These are phyloP conservation scores for Neurospora crassa DNA, from an alignment of 2,329 filamentous ascomycete genomes.

Conservation along the genomic window DNA sequence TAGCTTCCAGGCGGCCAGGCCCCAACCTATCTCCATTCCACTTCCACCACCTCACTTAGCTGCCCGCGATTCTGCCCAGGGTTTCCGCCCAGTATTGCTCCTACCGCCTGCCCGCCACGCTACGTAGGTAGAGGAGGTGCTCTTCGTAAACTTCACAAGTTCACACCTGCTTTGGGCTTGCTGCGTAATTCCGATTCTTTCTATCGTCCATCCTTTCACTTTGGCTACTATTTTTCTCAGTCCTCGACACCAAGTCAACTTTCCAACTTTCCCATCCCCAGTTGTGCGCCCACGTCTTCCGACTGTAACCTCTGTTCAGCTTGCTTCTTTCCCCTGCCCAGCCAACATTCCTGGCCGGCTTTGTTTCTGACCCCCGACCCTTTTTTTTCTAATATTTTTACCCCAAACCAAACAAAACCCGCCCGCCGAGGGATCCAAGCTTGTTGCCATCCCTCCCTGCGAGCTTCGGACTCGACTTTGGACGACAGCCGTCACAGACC, in stretches of 20 bases:
- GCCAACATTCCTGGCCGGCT: not conserved
- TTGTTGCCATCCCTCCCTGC: not conserved
- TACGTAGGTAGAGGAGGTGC: not conserved
- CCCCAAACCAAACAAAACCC: not conserved
- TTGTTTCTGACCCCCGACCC: slow-evolving; percentile 2
- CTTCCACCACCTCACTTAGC: not conserved
- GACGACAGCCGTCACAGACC: not conserved
- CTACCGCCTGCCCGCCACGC: not conserved
- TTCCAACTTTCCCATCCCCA: not conserved
- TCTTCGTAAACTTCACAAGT: not conserved
- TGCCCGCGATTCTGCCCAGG: not conserved
- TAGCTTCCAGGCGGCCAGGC: not conserved
- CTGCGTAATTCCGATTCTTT: not conserved
- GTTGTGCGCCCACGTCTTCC: not conserved
- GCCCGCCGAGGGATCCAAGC: slow-evolving; percentile 1
- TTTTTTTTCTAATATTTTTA: not conserved
- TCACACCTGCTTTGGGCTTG: not conserved
- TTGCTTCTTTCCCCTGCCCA: not conserved
- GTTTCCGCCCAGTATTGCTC: not conserved
- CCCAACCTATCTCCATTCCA: not conserved
- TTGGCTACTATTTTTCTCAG: not conserved
- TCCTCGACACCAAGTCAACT: not conserved
- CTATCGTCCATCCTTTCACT: not conserved
- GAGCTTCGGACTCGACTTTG: not conserved
- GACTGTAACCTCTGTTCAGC: not conserved